These are phyloP conservation scores for Jacaranda copaia DNA, from an alignment of 257 asterid species.

Conservation along the genomic window DNA sequence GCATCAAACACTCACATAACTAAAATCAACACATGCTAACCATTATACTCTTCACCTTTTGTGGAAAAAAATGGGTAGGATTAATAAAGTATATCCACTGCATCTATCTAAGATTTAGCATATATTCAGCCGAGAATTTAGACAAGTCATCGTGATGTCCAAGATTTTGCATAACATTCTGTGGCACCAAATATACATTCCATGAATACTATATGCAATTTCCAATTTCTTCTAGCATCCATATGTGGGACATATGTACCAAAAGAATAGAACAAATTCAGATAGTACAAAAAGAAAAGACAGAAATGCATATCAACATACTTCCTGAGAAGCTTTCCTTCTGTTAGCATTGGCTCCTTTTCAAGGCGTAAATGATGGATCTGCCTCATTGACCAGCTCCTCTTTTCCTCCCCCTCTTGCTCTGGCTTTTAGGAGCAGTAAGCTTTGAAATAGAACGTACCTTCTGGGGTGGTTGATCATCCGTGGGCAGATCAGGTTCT, in stretches of 20 bases:
- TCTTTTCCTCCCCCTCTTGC: constrained; percentile 45
- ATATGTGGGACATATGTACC: constrained; percentile 4
- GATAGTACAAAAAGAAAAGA: constrained; percentile 17
- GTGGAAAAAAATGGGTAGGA: too few species aligned
- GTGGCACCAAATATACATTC: not conserved
- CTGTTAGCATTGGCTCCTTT: too few species aligned
- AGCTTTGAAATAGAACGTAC: constrained; percentile 47
- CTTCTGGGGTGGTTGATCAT: constrained; percentile 48
- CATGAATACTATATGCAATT: not conserved
- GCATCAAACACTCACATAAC: too few species aligned
- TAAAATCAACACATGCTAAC: too few species aligned
- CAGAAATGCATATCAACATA: not conserved
- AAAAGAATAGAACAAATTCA: constrained; percentile 22
- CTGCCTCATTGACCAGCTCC: constrained; percentile 36
- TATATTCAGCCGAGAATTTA: not conserved
- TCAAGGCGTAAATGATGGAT: constrained; percentile 25
- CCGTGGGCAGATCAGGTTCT: constrained; percentile 38
- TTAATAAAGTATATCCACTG: not conserved
- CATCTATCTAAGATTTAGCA: not conserved
- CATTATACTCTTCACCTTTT: too few species aligned
- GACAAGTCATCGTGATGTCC: not conserved
- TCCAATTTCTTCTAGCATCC: not conserved
- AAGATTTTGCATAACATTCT: not conserved
- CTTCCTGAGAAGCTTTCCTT: not conserved
- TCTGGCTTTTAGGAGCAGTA: constrained; percentile 46